Evolutionary conservation across 2,329 filamentous ascomycete genomes (phyloP).

Genomic region (Ophiostoma sp.): DNA sequence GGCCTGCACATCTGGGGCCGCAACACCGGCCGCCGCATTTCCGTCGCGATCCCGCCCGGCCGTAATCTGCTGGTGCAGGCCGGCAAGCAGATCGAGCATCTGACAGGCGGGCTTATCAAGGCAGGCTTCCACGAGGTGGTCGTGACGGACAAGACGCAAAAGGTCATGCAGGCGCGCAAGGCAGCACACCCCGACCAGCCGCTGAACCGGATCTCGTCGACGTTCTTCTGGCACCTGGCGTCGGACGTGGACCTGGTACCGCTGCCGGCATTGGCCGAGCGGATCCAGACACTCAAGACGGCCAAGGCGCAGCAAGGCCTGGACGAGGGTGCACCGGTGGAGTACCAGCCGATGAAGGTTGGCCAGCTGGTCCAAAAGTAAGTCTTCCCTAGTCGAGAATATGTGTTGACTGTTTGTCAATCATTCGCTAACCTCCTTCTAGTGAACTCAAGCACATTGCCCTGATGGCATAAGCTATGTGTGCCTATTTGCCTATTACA

Average conservation of each 20-base stretch:
- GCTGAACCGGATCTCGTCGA: conserved; percentile 53
- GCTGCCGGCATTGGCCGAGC: conserved; percentile 43
- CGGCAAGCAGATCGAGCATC: conserved; percentile 58
- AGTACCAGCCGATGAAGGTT: conserved; percentile 52
- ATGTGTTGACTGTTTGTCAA: no score
- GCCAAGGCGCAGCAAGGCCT: conserved; percentile 45
- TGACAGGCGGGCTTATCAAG: conserved; percentile 56
- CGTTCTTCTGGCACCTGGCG: conserved; percentile 56
- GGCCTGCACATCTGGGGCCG: conserved; percentile 59
- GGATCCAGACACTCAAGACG: conserved; percentile 41
- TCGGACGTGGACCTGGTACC: conserved; percentile 53
- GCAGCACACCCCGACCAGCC: conserved; percentile 44
- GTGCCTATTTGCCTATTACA: background rate
- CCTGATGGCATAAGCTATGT: conserved; percentile 39
- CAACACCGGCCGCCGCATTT: conserved; percentile 54
- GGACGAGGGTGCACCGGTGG: conserved; percentile 48
- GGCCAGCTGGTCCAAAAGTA: conserved; percentile 54
- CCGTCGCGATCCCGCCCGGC: conserved; percentile 53
- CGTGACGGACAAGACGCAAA: conserved; percentile 49
- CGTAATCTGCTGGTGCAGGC: conserved; percentile 57
- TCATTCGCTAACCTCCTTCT: conserved; percentile 17
- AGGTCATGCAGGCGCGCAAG: conserved; percentile 42
- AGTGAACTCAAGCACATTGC: conserved; percentile 50
- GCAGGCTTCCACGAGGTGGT: conserved; percentile 59
- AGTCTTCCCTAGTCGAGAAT: conserved; percentile 28